Percentiles rank a stretch among this genome's conserved stretches.
phyloP scores from a whole-genome alignment of 2,329 filamentous ascomycete genomes.

The Ophiostoma sp. region DNA sequence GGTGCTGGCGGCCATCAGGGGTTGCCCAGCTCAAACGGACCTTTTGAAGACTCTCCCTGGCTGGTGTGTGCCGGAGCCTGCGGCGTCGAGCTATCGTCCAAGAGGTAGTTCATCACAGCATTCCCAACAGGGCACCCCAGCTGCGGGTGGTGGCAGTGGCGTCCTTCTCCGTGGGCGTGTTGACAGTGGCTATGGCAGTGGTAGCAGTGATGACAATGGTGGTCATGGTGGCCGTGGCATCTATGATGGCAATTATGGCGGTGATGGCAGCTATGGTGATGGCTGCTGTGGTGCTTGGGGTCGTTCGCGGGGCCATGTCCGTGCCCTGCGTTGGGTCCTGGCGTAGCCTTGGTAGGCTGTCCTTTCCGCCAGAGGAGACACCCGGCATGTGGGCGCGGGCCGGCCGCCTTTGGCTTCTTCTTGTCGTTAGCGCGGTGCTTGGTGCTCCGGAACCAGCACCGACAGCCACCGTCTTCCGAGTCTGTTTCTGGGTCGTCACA shows the following conservation, averaged over 20 bases:
- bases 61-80: not conserved
- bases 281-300: not conserved
- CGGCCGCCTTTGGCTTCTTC: not conserved
- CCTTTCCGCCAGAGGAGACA: not conserved
- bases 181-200: conserved; percentile 2
- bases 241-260: not conserved
- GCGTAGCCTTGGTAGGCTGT: not conserved
- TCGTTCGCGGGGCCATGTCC: not conserved
- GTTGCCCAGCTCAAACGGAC: not conserved
- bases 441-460: not conserved
- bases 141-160: not conserved
- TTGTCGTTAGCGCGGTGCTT: not conserved
- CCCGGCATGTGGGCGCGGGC: not conserved
- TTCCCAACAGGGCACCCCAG: not conserved
- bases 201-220: not conserved
- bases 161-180: not conserved
- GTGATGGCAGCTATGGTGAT: not conserved
- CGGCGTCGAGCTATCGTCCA: not conserved
- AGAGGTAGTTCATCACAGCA: not conserved
- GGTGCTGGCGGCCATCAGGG: not conserved
- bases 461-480: not conserved
- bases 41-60: not conserved
- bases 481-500: not conserved
- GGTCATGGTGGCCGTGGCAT: not conserved
- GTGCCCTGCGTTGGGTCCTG: not conserved